Conservation (phyloP, 2,329 filamentous ascomycete genomes). For the Chalaropsis thielavioides region DNA sequence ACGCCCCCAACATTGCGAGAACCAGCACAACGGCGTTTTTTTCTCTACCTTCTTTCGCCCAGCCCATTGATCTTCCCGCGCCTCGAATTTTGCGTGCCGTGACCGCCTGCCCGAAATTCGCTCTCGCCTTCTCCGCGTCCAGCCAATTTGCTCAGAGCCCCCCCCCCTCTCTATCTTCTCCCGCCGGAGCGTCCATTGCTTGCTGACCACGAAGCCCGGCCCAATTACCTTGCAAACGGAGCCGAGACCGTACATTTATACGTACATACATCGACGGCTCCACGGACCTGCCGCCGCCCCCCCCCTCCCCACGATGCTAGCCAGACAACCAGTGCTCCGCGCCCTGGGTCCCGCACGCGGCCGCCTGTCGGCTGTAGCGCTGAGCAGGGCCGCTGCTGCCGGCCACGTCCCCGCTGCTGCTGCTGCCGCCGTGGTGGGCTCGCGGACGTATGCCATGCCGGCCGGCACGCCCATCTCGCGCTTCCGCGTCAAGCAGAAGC, state of each 20-base stretch:
- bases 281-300: no score
- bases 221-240: no score
- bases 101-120: not conserved
- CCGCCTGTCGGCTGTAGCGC: not conserved
- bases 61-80: no score
- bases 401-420: not conserved
- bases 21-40: no score
- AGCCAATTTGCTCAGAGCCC: not conserved
- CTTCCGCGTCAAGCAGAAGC: slow-evolving; percentile 61
- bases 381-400: not conserved
- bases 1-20: no score
- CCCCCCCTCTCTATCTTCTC: not conserved
- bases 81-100: no score
- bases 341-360: not conserved
- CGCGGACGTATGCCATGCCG: slow-evolving; percentile 48
- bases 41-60: not conserved
- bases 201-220: no score
- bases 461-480: slow-evolving; percentile 62
- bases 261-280: no score
- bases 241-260: not conserved
- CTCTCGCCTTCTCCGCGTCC: not conserved
- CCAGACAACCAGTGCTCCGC: not conserved
- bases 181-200: not conserved
- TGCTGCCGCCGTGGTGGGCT: not conserved
- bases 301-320: not conserved